Evolutionary conservation across 2,329 filamentous ascomycete species (phyloP).

Genomic region (Colletotrichum falcatum): DNA sequence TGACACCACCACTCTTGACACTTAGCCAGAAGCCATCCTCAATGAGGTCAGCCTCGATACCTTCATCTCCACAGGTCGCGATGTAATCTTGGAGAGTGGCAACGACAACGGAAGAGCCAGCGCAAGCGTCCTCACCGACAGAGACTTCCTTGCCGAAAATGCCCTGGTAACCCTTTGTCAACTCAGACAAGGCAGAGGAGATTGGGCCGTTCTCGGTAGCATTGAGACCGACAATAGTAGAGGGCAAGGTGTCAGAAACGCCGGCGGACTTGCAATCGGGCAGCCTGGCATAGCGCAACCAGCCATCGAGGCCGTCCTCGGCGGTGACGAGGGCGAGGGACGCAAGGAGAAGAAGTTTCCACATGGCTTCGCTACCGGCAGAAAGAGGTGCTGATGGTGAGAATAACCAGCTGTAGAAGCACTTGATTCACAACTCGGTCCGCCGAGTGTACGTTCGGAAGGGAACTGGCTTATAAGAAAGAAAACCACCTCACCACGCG

Average conservation of each 20-base stretch:
- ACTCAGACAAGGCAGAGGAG: constrained; percentile 68
- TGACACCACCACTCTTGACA: constrained; percentile 58
- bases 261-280: constrained; percentile 44
- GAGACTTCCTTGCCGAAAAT: constrained; percentile 65
- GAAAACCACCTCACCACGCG: neutral
- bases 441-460: constrained; percentile 3
- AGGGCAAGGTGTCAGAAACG: constrained; percentile 57
- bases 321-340: constrained; percentile 57
- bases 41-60: constrained; percentile 52
- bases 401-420: constrained; percentile 26
- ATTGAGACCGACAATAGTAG: constrained; percentile 65
- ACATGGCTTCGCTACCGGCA: constrained; percentile 43
- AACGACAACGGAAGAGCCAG: constrained; percentile 40
- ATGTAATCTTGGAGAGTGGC: constrained; percentile 44
- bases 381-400: constrained; percentile 12
- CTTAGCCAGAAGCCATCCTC: constrained; percentile 73
- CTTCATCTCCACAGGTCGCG: constrained; percentile 57
- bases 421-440: constrained; percentile 8
- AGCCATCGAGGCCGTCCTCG: constrained; percentile 71
- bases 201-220: constrained; percentile 66
- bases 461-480: constrained; percentile 20
- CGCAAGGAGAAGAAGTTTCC: constrained; percentile 46
- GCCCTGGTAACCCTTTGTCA: constrained; percentile 67
- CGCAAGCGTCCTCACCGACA: constrained; percentile 43
- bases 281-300: constrained; percentile 73